These are phyloP conservation scores for Chlorella sp. DNA, from an alignment of 139 green algal species.

Conservation along the genomic window DNA sequence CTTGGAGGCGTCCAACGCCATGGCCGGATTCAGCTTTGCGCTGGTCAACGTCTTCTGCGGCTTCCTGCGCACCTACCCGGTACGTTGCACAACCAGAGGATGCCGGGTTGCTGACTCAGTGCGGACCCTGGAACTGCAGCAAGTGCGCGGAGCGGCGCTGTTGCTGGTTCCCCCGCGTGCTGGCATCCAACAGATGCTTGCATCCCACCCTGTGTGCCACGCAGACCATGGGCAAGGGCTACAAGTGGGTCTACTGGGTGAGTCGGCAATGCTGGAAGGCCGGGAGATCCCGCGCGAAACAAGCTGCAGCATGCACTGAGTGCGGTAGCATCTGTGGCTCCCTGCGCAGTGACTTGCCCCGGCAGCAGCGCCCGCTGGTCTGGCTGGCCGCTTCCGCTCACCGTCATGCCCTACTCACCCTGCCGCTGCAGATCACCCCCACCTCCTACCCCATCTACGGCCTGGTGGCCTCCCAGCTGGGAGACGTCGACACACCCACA, in stretches of 20 bases:
- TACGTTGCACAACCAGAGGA: no score
- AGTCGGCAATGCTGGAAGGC: no score
- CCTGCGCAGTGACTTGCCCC: no score
- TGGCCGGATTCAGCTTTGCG: neutral
- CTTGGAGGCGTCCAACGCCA: slow-evolving; percentile 19
- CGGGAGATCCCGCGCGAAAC: no score
- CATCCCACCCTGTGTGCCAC: neutral
- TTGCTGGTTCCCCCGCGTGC: no score
- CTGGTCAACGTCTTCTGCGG: neutral
- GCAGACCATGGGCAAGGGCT: neutral
- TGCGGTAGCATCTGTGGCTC: no score
- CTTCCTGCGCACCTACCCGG: neutral
- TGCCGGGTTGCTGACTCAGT: no score
- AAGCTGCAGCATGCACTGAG: no score
- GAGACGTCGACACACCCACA: slow-evolving; percentile 7
- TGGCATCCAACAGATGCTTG: no score
- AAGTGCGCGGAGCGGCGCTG: no score
- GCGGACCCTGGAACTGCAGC: no score
- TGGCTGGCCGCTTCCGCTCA: neutral
- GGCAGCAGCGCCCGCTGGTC: no score
- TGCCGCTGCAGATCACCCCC: neutral
- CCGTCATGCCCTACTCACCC: neutral
- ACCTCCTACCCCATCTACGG: slow-evolving; percentile 29
- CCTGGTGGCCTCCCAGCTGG: slow-evolving; percentile 26
- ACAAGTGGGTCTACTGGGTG: neutral